A percentile compares a stretch with the other conserved stretches of the same genome.
These are phyloP conservation scores for Fusarium armeniacum DNA, from an alignment of 2,329 filamentous ascomycete species.

Conservation along the genomic window DNA sequence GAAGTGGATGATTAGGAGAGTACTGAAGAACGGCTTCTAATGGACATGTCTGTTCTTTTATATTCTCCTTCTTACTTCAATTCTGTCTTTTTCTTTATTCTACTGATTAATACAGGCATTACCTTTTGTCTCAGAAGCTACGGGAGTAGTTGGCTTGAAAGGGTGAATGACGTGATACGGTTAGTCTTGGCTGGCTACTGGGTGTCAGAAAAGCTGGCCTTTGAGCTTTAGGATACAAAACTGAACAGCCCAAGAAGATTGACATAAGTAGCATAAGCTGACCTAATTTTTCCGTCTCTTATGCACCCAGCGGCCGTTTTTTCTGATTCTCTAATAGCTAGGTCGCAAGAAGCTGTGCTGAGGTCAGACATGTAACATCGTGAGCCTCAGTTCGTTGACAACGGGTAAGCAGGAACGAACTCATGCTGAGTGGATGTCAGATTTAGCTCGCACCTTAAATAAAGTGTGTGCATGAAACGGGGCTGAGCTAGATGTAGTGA, in stretches of 20 bases:
- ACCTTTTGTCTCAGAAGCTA: accelerated
- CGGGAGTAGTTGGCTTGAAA: accelerated
- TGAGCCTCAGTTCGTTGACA: accelerated
- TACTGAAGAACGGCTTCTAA: accelerated
- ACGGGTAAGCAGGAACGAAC: not conserved
- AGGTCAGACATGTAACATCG: conserved; percentile 13
- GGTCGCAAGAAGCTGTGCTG: conserved; percentile 12
- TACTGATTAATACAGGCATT: accelerated
- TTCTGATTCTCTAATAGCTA: too few species aligned
- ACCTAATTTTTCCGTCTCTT: too few species aligned
- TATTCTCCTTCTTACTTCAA: accelerated
- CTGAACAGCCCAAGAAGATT: too few species aligned
- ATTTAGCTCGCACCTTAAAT: not conserved
- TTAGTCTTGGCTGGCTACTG: not conserved
- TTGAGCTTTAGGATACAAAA: too few species aligned
- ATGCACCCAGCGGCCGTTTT: too few species aligned
- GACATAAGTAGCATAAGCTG: too few species aligned
- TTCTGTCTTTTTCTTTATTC: accelerated
- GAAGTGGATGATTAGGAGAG: accelerated
- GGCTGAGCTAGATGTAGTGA: not conserved
- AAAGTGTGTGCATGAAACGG: not conserved
- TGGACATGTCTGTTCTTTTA: not conserved
- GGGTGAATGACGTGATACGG: not conserved
- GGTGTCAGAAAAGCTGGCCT: too few species aligned
- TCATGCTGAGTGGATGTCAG: not conserved